Conservation (phyloP, 805 yeast genomes). For the Sugiyamaella marilandica region DNA sequence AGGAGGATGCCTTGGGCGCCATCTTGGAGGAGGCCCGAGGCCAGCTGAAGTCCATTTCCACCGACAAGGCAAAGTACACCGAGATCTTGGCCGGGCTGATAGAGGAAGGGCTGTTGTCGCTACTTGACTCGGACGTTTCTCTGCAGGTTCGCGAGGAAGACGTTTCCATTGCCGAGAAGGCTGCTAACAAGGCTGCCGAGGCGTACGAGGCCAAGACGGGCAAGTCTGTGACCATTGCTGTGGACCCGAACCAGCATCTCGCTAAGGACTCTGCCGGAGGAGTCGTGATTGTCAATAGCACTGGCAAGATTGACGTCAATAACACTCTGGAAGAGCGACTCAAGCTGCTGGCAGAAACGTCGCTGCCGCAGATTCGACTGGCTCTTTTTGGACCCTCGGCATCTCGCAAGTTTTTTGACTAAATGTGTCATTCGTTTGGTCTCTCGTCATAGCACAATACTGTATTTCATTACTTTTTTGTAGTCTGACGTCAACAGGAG, state of each 20-base stretch:
- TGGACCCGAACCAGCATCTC: conserved; percentile 56
- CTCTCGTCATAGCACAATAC: not conserved
- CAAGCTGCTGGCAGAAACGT: conserved; percentile 70
- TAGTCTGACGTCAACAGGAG: no score
- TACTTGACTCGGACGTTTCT: conserved; percentile 65
- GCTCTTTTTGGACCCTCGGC: conserved; percentile 71
- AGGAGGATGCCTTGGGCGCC: conserved; percentile 71
- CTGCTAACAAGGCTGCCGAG: conserved; percentile 55
- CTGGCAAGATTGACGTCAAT: conserved; percentile 81
- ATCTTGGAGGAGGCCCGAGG: conserved; percentile 67
- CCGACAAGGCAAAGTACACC: conserved; percentile 56
- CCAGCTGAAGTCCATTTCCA: conserved; percentile 52
- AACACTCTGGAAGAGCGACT: conserved; percentile 95
- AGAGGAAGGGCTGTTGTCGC: conserved; percentile 59
- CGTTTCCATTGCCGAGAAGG: conserved; percentile 54
- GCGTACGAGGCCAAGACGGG: conserved; percentile 61
- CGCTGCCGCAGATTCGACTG: conserved; percentile 87
- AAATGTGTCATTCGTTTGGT: conserved; percentile 22
- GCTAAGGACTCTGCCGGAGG: conserved; percentile 77
- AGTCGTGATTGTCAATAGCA: conserved; percentile 59
- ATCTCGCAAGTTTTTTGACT: conserved; percentile 88
- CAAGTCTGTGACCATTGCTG: conserved; percentile 47
- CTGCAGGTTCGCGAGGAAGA: conserved; percentile 68
- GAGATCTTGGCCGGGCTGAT: conserved; percentile 70
- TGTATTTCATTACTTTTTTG: not conserved